Base-by-base conservation (phyloP, 2,329 filamentous ascomycete species). In the Chaetomiaceae sp. region DNA sequence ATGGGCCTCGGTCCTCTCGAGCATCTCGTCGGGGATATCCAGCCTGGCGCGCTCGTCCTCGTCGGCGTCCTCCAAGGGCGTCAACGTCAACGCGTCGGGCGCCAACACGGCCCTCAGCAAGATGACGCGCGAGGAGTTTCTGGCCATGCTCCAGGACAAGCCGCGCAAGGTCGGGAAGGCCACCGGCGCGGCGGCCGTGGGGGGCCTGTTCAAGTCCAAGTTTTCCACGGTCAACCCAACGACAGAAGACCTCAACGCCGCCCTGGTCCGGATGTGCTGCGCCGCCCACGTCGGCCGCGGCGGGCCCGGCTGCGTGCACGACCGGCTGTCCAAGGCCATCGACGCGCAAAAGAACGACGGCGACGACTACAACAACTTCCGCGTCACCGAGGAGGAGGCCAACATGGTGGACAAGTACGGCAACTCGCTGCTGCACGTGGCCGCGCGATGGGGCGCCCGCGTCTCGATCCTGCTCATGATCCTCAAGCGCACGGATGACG, bases 1-100 rank as follows among this genome's bases (percentile, higher is more conserved):
- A 20, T 64, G 62, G 62, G 62, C 62, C 6, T 64, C 62, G 25
- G 61, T 64, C 5, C 55, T 64, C 6, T 63, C 62, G 20, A 64
- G 62, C 38, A 64, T 64, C 44, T 64, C 62, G 36, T 63, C 62
- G 3, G 62, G 62, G 8, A 64, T 64, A 33, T 59, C 57, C 12
- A 64, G 62, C 29, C 47, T 64, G n/a, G 62, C 62, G 2, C 57
- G 62, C 9, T 63, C 62, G 1, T 62, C 62, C 1, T 64, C 62
- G 1, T 63, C 62, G 15, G 60, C 59, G 6, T 64, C 62, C 0
- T 64, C 62, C 36, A 63, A 62, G 40, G 51, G 54, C 33, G 44
- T 57, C 36, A 57, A 56, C 45, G 23, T 60, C 8, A 60, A 61
- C 47, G 53, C 50, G 5, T 43, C 51, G 5, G 57, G 57, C 31